These are phyloP conservation scores for Cladosporium sp. DNA, from an alignment of 2,329 filamentous ascomycete species.

Conservation along the genomic window DNA sequence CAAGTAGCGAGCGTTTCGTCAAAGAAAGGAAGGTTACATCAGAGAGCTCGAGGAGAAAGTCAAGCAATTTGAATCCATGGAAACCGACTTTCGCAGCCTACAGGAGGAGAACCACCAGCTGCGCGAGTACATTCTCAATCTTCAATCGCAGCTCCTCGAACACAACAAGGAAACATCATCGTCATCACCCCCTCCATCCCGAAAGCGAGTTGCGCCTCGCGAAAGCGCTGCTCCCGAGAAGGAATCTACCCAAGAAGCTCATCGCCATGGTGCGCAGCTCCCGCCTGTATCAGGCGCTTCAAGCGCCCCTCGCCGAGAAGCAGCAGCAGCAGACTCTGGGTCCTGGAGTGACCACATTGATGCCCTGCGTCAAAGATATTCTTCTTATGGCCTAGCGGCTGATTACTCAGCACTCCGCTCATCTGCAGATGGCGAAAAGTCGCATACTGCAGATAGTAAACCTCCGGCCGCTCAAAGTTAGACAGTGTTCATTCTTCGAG, in stretches of 20 bases:
- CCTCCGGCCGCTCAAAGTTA: neutral
- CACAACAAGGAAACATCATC: conserved; percentile 77
- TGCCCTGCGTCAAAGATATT: conserved; percentile 19
- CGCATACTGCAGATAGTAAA: conserved; percentile 8
- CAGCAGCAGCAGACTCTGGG: neutral
- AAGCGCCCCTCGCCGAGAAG: neutral
- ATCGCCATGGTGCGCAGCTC: conserved; percentile 16
- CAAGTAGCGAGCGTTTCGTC: conserved; percentile 81
- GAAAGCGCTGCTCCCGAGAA: neutral
- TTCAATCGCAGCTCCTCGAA: conserved; percentile 83
- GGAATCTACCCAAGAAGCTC: conserved; percentile 21
- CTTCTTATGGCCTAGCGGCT: conserved; percentile 25
- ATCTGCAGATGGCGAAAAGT: conserved; percentile 7
- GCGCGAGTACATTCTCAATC: conserved; percentile 84
- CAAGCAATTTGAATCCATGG: conserved; percentile 70
- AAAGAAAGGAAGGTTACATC: conserved; percentile 97
- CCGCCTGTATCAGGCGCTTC: neutral
- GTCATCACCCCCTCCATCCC: conserved; percentile 40
- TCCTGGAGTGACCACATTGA: conserved; percentile 15
- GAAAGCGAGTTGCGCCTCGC: conserved; percentile 11
- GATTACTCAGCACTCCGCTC: conserved; percentile 15
- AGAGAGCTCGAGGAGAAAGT: conserved; percentile 95
- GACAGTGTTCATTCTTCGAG: neutral
- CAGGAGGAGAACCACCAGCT: conserved; percentile 86
- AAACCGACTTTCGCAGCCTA: conserved; percentile 71